Evolutionary conservation across 305 asterid genomes (phyloP).

Genomic region (Fraxinus albicans): DNA sequence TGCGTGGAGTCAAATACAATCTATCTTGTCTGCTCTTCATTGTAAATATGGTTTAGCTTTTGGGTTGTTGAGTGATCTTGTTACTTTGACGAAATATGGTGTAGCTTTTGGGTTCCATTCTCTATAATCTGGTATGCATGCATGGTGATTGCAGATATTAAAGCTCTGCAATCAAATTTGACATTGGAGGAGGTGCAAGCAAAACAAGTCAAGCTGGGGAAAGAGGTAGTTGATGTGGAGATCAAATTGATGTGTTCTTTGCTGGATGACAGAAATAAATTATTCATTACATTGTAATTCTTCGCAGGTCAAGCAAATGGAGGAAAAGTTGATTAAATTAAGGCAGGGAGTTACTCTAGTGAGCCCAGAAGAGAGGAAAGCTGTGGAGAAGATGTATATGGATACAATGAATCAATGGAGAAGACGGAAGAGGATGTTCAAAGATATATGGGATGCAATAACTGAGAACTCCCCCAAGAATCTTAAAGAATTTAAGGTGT

Average conservation of each 20-base stretch:
- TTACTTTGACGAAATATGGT: neutral
- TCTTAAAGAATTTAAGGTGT: conserved; percentile 78
- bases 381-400: conserved; percentile 52
- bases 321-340: conserved; percentile 68
- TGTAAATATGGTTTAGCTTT: neutral
- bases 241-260: neutral
- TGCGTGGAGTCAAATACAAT: neutral
- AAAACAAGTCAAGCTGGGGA: conserved; percentile 51
- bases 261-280: conserved; percentile 7
- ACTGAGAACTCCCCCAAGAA: conserved; percentile 93
- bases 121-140: conserved; percentile 11
- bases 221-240: conserved; percentile 50
- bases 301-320: conserved; percentile 72
- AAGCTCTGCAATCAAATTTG: conserved; percentile 77
- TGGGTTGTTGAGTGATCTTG: neutral
- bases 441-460: conserved; percentile 87
- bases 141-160: conserved; percentile 55
- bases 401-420: conserved; percentile 73
- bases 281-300: conserved; percentile 1
- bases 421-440: conserved; percentile 90
- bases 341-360: conserved; percentile 83
- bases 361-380: conserved; percentile 74
- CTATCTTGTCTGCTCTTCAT: neutral
- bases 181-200: conserved; percentile 71
- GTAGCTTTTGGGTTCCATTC: neutral